Percentiles rank a stretch among this genome's conserved stretches.
Evolutionary conservation across 345 rosid species (phyloP).

Genomic region (Aquilaria malaccensis): DNA sequence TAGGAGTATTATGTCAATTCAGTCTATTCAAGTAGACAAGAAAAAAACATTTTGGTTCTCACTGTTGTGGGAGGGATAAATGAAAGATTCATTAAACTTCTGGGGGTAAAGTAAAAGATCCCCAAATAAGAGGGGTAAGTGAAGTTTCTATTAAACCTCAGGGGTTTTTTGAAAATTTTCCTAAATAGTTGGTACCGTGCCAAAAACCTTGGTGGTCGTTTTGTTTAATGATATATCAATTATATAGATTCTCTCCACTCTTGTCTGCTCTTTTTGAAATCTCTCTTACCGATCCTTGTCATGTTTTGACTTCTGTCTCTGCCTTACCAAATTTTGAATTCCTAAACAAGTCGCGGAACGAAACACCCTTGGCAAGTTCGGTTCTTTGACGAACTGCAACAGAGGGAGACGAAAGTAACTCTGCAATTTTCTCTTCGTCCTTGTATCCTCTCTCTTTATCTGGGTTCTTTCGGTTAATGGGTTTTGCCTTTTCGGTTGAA

Average conservation of each 20-base stretch:
- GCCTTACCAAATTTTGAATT: constrained; percentile 17
- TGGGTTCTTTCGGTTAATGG: constrained; percentile 12
- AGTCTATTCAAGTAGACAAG: too few species aligned
- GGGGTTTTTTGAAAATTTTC: too few species aligned
- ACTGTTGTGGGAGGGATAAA: too few species aligned
- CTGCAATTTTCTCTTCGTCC: background rate
- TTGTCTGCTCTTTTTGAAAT: constrained; percentile 9
- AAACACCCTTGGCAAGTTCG: background rate
- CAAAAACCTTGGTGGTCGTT: background rate
- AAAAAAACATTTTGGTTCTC: too few species aligned
- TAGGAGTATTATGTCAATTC: too few species aligned
- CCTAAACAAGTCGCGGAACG: background rate
- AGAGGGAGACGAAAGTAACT: background rate
- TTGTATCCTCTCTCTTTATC: background rate
- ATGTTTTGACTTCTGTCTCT: too few species aligned
- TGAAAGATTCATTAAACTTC: too few species aligned
- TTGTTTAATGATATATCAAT: too few species aligned
- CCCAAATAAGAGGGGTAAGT: too few species aligned
- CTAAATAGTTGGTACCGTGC: too few species aligned
- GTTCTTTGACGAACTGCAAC: background rate
- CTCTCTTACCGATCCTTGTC: constrained; percentile 2
- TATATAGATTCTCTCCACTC: constrained; percentile 20
- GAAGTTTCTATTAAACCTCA: too few species aligned
- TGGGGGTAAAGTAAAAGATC: too few species aligned
- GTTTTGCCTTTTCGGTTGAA: constrained; percentile 1